Conservation (phyloP, 495 filamentous ascomycete species). For the Aspergillus wentii region DNA sequence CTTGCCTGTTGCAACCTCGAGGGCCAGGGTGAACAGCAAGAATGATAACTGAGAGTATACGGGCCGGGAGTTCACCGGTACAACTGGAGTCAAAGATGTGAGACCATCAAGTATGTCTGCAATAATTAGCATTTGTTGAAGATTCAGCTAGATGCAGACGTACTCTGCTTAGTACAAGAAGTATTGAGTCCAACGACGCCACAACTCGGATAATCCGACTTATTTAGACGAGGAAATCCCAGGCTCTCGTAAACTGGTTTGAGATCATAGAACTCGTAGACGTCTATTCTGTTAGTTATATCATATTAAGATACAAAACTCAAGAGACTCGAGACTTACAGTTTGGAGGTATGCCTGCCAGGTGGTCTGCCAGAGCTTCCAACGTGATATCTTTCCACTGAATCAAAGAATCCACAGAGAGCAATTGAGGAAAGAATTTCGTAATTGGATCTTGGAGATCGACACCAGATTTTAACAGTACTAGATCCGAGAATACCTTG, state of each 20-base stretch:
- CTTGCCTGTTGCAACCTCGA: constrained; percentile 7
- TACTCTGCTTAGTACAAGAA: constrained; percentile 7
- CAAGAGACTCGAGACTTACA: background rate
- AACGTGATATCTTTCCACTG: constrained; percentile 11
- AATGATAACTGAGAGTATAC: constrained; percentile 11
- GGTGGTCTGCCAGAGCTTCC: constrained; percentile 9
- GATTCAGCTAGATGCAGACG: background rate
- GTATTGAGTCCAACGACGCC: constrained; percentile 8
- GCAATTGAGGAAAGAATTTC: constrained; percentile 8
- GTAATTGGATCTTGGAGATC: constrained; percentile 8
- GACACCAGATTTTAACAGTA: constrained; percentile 11
- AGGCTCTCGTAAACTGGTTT: constrained; percentile 8
- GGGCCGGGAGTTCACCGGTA: constrained; percentile 7
- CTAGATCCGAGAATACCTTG: constrained; percentile 11
- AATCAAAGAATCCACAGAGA: constrained; percentile 1
- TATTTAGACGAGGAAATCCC: constrained; percentile 6
- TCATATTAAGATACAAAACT: background rate
- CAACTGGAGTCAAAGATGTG: constrained; percentile 8
- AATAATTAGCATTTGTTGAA: background rate
- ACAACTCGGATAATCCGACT: constrained; percentile 9
- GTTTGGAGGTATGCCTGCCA: constrained; percentile 12
- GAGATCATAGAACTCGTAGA: constrained; percentile 10
- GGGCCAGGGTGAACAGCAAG: constrained; percentile 5
- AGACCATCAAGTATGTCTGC: constrained; percentile 9
- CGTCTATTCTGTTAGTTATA: background rate